A percentile compares a stretch with the other conserved stretches of the same genome.
phyloP scores from a whole-genome alignment of 306 rosid genomes.

The Pyrus communis region DNA sequence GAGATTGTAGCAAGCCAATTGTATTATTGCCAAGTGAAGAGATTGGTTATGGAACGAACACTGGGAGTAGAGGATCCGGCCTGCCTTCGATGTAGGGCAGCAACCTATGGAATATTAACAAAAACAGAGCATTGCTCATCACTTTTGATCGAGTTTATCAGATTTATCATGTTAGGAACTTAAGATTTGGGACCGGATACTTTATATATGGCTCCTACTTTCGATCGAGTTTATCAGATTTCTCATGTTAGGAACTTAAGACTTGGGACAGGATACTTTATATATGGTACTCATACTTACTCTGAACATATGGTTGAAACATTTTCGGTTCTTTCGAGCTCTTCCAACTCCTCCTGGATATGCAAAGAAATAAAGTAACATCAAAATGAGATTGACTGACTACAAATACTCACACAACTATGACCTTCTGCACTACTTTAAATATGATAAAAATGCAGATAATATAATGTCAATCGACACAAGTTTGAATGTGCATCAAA shows the following conservation, averaged over 20 bases:
- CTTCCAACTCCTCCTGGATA: conserved; percentile 65
- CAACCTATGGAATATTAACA: conserved; percentile 39
- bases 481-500: background rate
- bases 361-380: conserved; percentile 2
- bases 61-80: conserved; percentile 65
- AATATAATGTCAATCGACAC: background rate
- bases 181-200: background rate
- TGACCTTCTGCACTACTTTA: background rate
- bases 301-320: conserved; percentile 56
- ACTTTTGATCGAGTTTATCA: background rate
- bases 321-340: conserved; percentile 55
- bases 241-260: background rate
- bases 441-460: background rate
- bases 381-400: background rate
- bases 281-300: conserved; percentile 34
- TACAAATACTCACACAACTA: background rate
- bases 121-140: conserved; percentile 6
- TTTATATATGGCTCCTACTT: background rate
- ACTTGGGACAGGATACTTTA: background rate
- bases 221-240: background rate
- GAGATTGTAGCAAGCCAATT: background rate
- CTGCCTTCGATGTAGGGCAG: conserved; percentile 36
- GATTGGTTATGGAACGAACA: conserved; percentile 35
- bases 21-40: conserved; percentile 11
- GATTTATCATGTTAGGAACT: background rate